phyloP scores from a whole-genome alignment of 208 protist species.

The Crithidia fasciculata region DNA sequence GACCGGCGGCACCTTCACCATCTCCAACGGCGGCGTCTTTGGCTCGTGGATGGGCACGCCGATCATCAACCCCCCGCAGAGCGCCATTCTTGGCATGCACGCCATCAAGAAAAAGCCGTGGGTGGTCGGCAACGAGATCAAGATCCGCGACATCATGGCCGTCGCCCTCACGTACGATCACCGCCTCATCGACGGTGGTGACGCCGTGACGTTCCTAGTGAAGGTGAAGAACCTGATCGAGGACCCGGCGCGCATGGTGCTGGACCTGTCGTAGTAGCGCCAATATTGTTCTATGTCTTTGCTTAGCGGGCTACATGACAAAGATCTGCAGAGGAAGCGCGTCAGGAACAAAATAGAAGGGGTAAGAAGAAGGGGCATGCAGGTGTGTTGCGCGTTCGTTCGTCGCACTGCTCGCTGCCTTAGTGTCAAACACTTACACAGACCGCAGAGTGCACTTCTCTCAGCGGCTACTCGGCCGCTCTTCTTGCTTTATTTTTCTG shows the following conservation, averaged over 20 bases:
- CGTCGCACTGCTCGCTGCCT: too few relatives aligned
- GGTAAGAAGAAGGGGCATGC: too few relatives aligned
- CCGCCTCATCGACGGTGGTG: constrained; percentile 98
- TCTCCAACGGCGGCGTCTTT: constrained; percentile 99
- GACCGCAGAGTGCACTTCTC: too few relatives aligned
- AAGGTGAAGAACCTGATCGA: constrained; percentile 98
- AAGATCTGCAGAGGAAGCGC: too few relatives aligned
- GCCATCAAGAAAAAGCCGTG: constrained; percentile 96
- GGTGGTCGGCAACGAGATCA: constrained; percentile 91
- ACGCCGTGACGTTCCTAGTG: constrained; percentile 98
- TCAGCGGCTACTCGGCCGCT: too few relatives aligned
- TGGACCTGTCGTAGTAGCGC: constrained; percentile 84
- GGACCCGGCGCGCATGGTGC: constrained; percentile 94
- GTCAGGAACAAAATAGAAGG: too few relatives aligned
- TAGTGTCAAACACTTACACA: too few relatives aligned
- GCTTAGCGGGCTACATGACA: too few relatives aligned
- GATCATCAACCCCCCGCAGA: constrained; percentile 99
- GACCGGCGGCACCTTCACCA: constrained; percentile 99
- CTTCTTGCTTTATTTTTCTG: too few relatives aligned
- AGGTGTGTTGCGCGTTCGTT: too few relatives aligned
- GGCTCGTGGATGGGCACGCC: constrained; percentile 99
- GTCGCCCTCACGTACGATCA: constrained; percentile 99
- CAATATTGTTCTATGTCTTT: too few relatives aligned
- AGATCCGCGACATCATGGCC: constrained; percentile 98
- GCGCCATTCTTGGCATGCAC: constrained; percentile 99